Percentiles rank a stretch among this genome's conserved stretches.
Conservation (phyloP, 2,329 filamentous ascomycete species). For the Pleoardoris graminearum region DNA sequence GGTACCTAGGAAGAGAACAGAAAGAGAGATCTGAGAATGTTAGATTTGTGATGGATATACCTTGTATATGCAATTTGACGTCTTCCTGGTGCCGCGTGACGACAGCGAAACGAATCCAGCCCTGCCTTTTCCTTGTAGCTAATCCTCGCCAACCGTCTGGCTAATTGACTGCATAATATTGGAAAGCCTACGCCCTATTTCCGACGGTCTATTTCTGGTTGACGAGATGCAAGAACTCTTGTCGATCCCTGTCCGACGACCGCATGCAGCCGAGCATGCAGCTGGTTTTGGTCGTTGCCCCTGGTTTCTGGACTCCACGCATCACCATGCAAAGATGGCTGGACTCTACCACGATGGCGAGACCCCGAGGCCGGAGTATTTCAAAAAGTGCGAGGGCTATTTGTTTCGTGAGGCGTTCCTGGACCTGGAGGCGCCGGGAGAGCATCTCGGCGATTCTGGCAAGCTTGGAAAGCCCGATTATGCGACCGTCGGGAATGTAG, state of each 20-base stretch:
- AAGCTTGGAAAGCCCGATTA: slow-evolving; percentile 94
- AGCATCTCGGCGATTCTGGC: slow-evolving; percentile 98
- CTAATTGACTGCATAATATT: neutral
- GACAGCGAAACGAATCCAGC: neutral
- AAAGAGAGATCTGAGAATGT: neutral
- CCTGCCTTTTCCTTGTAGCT: neutral
- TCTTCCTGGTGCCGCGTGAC: neutral
- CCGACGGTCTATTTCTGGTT: slow-evolving; percentile 31
- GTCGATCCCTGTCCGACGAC: slow-evolving; percentile 86
- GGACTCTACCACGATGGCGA: slow-evolving; percentile 96
- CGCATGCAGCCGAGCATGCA: slow-evolving; percentile 97
- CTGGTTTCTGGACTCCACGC: slow-evolving; percentile 92
- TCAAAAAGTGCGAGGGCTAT: slow-evolving; percentile 93
- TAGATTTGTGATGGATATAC: neutral
- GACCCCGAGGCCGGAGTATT: slow-evolving; percentile 88
- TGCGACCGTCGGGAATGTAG: slow-evolving; percentile 88
- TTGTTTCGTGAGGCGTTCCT: slow-evolving; percentile 94
- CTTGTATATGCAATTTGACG: neutral
- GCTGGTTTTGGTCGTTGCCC: slow-evolving; percentile 88
- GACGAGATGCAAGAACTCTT: slow-evolving; percentile 85
- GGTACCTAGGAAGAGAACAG: slow-evolving; percentile 38
- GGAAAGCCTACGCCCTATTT: slow-evolving; percentile 18
- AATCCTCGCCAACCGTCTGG: neutral
- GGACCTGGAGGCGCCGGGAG: slow-evolving; percentile 86
- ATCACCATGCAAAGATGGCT: slow-evolving; percentile 98